Conservation (phyloP, 1,284 basidiomycete species). For the Mycosarcoma mackinlayi region DNA sequence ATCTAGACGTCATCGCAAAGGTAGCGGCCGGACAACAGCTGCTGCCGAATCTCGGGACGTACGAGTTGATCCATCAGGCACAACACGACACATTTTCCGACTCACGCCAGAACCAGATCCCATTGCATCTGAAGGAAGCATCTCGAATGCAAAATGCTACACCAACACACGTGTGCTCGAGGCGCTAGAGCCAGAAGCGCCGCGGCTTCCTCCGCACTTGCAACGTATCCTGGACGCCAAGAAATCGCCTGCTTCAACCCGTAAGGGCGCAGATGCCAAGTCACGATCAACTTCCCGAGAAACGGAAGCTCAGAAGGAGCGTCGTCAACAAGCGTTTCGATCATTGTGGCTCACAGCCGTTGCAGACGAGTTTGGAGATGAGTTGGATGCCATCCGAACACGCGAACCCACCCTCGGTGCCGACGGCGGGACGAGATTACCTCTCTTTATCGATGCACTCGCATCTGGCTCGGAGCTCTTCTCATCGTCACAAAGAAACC, state of each 20-base stretch:
- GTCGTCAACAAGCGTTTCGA: constrained; percentile 42
- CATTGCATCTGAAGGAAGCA: not conserved
- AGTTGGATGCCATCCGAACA: constrained; percentile 53
- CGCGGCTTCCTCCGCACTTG: constrained; percentile 6
- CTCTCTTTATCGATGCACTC: constrained; percentile 57
- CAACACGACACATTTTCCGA: constrained; percentile 20
- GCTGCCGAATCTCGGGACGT: not conserved
- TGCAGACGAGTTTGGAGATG: constrained; percentile 58
- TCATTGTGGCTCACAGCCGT: constrained; percentile 54
- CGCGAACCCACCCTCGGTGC: constrained; percentile 48
- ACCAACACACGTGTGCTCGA: not conserved
- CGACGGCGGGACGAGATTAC: constrained; percentile 48
- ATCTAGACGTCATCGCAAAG: not conserved
- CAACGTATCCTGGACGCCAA: constrained; percentile 34
- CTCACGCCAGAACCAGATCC: constrained; percentile 28
- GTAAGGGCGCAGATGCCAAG: not conserved
- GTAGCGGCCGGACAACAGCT: not conserved
- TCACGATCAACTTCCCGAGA: constrained; percentile 5
- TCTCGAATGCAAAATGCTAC: not conserved
- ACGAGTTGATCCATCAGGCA: not conserved
- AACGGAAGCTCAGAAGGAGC: constrained; percentile 19
- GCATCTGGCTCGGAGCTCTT: constrained; percentile 50
- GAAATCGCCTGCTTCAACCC: constrained; percentile 4
- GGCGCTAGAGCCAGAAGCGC: constrained; percentile 9
- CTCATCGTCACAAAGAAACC: constrained; percentile 1